Evolutionary conservation across 768 basidiomycete species (phyloP).

Genomic region (Phanerochaete carnosa): DNA sequence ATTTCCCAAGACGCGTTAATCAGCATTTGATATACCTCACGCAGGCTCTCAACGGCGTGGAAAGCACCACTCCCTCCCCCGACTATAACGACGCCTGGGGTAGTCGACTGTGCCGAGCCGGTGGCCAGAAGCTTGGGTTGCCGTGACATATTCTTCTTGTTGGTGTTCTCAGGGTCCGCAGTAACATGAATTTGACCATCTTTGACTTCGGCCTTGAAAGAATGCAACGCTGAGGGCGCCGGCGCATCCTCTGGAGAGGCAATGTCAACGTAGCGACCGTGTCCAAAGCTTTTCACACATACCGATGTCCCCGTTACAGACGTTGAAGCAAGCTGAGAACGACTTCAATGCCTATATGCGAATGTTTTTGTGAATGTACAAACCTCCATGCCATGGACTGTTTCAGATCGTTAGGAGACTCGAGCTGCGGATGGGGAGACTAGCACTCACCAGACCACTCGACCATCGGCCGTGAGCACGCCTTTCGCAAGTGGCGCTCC

Average conservation of each 20-base stretch:
- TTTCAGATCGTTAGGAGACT: background rate
- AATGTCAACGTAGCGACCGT: background rate
- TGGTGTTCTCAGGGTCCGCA: conserved; percentile 57
- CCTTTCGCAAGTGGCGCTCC: conserved; percentile 86
- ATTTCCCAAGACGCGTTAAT: background rate
- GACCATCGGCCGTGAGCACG: conserved; percentile 71
- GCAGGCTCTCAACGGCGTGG: conserved; percentile 73
- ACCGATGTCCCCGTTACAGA: conserved; percentile 83
- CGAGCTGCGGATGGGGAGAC: background rate
- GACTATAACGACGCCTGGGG: conserved; percentile 74
- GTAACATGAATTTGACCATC: conserved; percentile 79
- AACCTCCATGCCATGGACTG: conserved; percentile 89
- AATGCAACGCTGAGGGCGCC: conserved; percentile 75
- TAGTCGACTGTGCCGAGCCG: conserved; percentile 39
- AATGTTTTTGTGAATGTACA: conserved; percentile 2
- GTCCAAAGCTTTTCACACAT: conserved; percentile 11
- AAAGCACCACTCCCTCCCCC: conserved; percentile 84
- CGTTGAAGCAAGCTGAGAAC: conserved; percentile 76
- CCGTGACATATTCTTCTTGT: conserved; percentile 65
- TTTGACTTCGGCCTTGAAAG: conserved; percentile 63
- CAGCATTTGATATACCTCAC: conserved; percentile 52
- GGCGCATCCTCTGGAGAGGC: conserved; percentile 75
- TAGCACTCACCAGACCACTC: conserved; percentile 67
- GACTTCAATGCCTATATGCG: background rate
- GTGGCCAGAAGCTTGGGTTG: conserved; percentile 52